Evolutionary conservation across 768 basidiomycete genomes (phyloP), one percentile per base, ranked within the genome.

Genomic region (Calocybe gangraenosa): DNA sequence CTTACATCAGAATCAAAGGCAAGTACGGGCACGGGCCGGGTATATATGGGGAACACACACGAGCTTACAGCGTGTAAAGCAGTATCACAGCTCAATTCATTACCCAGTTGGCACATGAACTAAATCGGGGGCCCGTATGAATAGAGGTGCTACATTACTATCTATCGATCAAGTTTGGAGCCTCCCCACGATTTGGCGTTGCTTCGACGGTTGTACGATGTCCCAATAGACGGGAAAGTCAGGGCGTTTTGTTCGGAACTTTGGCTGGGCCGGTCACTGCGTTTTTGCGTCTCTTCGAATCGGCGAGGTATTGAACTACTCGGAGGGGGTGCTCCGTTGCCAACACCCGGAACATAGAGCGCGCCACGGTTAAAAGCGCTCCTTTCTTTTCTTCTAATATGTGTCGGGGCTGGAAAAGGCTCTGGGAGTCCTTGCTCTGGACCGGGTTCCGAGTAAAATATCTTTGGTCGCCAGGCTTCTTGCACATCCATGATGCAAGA

Each of bases 401-500:
- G 88, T 8, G 88, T 92, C 22, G 89, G 85, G 31, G 82, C 70
- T 1, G 89, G 89, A 65, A 92, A 92, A 19, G 83, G 84, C 58
- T 93, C 84, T 0, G 81, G 79, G 18, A 84, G 68, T 6, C 92
- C 92, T 63, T 83, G 78, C 42, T 79, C 69, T 7, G 78, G 75
- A 2, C 92, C 92, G 33, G 72, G 63, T 8, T 75, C 75, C 21
- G 89, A 86, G 58, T 82, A 83, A 62, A 87, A 90, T 44, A 93
- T 89, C 57, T 87, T 85, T 3, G 91, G 91, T 18, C 86, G 78
- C 84, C 87, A 92, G 11, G 77, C 74, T 58, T 84, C 83, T 25
- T 78, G 78, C 60, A 90, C 87, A 63, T 92, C 88, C 87, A 93
- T 92, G 47, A 92, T 88, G 43, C 82, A 68, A 0, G 89, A 92